Evolutionary conservation across 2,329 filamentous ascomycete species (phyloP).

Genomic region (Simplicillium sp.): DNA sequence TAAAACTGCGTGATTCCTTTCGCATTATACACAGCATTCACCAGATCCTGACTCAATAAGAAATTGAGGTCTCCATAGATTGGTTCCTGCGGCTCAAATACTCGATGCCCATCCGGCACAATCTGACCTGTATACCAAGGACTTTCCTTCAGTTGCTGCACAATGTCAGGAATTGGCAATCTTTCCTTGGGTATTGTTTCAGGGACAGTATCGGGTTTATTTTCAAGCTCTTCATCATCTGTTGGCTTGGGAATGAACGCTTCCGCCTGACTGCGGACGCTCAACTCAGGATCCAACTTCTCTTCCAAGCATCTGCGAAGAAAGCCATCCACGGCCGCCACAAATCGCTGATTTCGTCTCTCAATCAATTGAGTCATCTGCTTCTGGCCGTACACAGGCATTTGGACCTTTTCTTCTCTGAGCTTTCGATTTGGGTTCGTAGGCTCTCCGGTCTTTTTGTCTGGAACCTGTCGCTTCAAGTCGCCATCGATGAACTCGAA

Average conservation of each 20-base stretch:
- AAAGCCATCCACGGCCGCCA: slow-evolving; percentile 65
- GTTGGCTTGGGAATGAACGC: slow-evolving; percentile 53
- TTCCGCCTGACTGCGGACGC: slow-evolving; percentile 49
- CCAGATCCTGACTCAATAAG: slow-evolving; percentile 75
- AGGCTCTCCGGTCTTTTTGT: slow-evolving; percentile 65
- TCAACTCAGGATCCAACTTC: slow-evolving; percentile 56
- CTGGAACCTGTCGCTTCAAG: slow-evolving; percentile 67
- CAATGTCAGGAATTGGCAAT: slow-evolving; percentile 72
- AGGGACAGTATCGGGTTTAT: slow-evolving; percentile 16
- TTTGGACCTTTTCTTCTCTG: slow-evolving; percentile 71
- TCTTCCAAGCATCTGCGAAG: slow-evolving; percentile 62
- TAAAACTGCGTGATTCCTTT: slow-evolving; percentile 80
- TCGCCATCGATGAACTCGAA: slow-evolving; percentile 94
- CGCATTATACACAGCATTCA: slow-evolving; percentile 94
- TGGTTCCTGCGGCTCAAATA: slow-evolving; percentile 77
- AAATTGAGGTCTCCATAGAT: slow-evolving; percentile 81
- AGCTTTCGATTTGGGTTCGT: slow-evolving; percentile 58
- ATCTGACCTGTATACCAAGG: slow-evolving; percentile 91
- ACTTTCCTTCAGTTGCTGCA: slow-evolving; percentile 70
- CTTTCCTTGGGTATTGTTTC: slow-evolving; percentile 70
- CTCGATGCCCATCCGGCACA: slow-evolving; percentile 83
- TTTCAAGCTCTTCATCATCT: slow-evolving; percentile 21
- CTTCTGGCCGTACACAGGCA: slow-evolving; percentile 88
- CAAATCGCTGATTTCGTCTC: slow-evolving; percentile 79
- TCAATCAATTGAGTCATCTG: slow-evolving; percentile 86